These are phyloP conservation scores for button mushroom (Agaricus bisporus) DNA, from an alignment of 768 basidiomycete species.

Conservation along the genomic window DNA sequence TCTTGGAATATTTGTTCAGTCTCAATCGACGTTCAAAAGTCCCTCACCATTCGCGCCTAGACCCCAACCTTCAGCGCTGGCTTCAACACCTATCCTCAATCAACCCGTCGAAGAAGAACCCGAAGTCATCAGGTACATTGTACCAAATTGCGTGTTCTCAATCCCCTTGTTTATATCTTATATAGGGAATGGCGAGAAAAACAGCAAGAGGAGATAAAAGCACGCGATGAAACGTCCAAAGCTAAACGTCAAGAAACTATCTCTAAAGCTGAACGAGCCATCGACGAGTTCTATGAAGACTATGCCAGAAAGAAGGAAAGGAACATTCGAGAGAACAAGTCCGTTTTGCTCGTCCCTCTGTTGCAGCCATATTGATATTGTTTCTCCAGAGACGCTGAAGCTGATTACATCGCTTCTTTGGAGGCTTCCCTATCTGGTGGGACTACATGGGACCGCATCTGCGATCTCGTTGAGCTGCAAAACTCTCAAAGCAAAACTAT, in stretches of 20 bases:
- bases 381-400: constrained; percentile 71
- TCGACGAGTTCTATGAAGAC: constrained; percentile 87
- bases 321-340: constrained; percentile 96
- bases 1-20: neutral
- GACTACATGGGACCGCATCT: constrained; percentile 96
- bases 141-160: neutral
- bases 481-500: constrained; percentile 98
- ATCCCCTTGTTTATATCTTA: neutral
- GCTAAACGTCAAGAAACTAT: constrained; percentile 77
- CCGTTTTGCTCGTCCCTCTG: constrained; percentile 5
- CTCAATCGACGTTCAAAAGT: constrained; percentile 29
- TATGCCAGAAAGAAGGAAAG: constrained; percentile 87
- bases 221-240: constrained; percentile 77
- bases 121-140: constrained; percentile 71
- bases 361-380: neutral
- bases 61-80: constrained; percentile 64
- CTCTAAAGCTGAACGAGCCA: constrained; percentile 74
- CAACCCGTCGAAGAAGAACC: constrained; percentile 78
- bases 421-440: constrained; percentile 76
- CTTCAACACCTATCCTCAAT: constrained; percentile 68
- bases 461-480: constrained; percentile 76
- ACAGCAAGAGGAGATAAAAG: constrained; percentile 77
- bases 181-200: constrained; percentile 78
- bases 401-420: constrained; percentile 67
- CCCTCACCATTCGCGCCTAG: constrained; percentile 65